These are phyloP conservation scores for Beta corolliflora DNA, from an alignment of 179 eudicot genomes.

Conservation along the genomic window DNA sequence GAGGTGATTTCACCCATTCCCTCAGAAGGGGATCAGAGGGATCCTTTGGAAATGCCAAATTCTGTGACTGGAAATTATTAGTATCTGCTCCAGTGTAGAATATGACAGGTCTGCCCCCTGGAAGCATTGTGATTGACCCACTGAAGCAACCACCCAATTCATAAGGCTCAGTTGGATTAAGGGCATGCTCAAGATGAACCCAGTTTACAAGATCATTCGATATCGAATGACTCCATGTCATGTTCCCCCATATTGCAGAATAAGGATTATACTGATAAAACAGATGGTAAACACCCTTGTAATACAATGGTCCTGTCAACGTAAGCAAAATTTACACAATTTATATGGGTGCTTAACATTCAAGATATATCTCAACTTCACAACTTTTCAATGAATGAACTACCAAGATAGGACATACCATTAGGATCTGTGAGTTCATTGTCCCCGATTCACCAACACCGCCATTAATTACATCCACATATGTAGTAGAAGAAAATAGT, in stretches of 20 bases:
- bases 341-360: not conserved
- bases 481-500: not conserved
- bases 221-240: constrained; percentile 52
- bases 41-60: constrained; percentile 46
- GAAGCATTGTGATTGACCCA: constrained; percentile 50
- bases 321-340: constrained; percentile 8
- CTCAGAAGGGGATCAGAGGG: constrained; percentile 40
- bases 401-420: constrained; percentile 28
- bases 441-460: constrained; percentile 6
- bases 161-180: constrained; percentile 36
- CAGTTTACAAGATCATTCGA: constrained; percentile 54
- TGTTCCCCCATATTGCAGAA: constrained; percentile 48
- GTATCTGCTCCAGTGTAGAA: constrained; percentile 43
- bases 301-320: constrained; percentile 48
- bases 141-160: constrained; percentile 47
- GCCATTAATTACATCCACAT: constrained; percentile 5
- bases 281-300: constrained; percentile 50
- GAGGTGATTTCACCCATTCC: constrained; percentile 39
- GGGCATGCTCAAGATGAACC: constrained; percentile 41
- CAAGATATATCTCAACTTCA: not conserved
- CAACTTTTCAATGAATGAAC: not conserved
- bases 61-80: constrained; percentile 41
- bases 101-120: constrained; percentile 36
- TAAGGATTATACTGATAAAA: constrained; percentile 59
- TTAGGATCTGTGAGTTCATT: constrained; percentile 32